phyloP scores from a whole-genome alignment of 2,329 filamentous ascomycete species.

The Clathrospora elynae region DNA sequence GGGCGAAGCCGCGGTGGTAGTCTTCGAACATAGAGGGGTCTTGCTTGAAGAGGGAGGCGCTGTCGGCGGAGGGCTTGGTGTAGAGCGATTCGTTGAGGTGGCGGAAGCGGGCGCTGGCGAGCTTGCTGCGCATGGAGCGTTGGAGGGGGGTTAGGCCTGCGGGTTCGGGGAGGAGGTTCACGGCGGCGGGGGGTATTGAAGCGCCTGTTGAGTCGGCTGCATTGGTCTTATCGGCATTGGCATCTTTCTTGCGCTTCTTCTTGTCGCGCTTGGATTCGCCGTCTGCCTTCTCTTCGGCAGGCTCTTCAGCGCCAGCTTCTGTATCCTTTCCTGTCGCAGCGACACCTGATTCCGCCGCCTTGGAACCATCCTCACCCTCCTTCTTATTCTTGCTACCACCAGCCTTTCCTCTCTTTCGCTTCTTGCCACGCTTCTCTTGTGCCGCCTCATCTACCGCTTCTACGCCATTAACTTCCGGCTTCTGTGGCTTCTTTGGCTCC shows the following conservation, averaged over 20 bases:
- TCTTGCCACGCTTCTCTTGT: slow-evolving; percentile 46
- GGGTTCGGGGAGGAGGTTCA: slow-evolving; percentile 43
- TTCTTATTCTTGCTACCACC: slow-evolving; percentile 28
- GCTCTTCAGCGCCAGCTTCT: slow-evolving; percentile 8
- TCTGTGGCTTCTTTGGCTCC: slow-evolving; percentile 53
- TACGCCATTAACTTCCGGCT: slow-evolving; percentile 66
- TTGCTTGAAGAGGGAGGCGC: slow-evolving; percentile 79
- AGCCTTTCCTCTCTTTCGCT: slow-evolving; percentile 39
- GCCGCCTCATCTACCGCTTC: slow-evolving; percentile 33
- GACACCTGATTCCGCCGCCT: slow-evolving; percentile 21
- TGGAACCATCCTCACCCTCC: slow-evolving; percentile 31
- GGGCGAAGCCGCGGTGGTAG: slow-evolving; percentile 95
- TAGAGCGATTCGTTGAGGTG: slow-evolving; percentile 97
- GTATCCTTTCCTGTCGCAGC: slow-evolving; percentile 37
- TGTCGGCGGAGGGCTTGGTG: slow-evolving; percentile 82
- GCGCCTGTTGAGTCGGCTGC: slow-evolving; percentile 17
- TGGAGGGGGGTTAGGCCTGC: slow-evolving; percentile 87
- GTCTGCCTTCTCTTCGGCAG: slow-evolving; percentile 20
- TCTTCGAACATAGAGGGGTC: slow-evolving; percentile 94
- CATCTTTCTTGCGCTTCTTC: slow-evolving; percentile 18
- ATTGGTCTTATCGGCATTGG: slow-evolving; percentile 15
- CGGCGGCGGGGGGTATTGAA: slow-evolving; percentile 10
- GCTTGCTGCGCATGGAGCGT: slow-evolving; percentile 90
- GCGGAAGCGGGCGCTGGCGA: slow-evolving; percentile 92
- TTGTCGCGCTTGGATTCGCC: slow-evolving; percentile 35